Evolutionary conservation across 345 rosid species (phyloP), one percentile per base, ranked within the genome.

Genomic region (Gossypium australe): DNA sequence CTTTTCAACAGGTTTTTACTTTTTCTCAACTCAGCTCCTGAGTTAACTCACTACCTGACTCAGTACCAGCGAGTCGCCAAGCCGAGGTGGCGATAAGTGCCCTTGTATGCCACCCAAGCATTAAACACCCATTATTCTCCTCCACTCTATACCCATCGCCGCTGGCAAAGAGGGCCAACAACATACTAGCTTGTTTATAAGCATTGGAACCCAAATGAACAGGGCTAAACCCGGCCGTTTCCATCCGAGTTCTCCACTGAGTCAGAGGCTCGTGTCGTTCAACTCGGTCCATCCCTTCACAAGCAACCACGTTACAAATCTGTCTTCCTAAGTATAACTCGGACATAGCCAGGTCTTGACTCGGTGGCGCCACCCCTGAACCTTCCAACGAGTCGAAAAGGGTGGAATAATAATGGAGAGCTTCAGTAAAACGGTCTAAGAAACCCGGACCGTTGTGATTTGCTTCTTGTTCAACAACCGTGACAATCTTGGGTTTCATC

Each of bases 51-150:
- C 70, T 43, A 20, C 3, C 22, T 22, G 67, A 74, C 67, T 64
- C 81, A 22, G 70, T 47, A 60, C 66, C 61, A 70, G 80, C 79
- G 47, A 82, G 81, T 60, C 78, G 86, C 99, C 99, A 95, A 0
- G 99, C 98, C 13, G 98, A 93, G 59, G 99, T 88, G 66, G 98
- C 85, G 27, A 95, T 93, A 7, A 95, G 94, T 53, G 97, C 91
- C 78, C 96, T 78, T 0, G 93, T 90, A 72, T 95, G 98, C 99
- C 99, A 95, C 48, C 96, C 99, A 11, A 95, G 94, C 90, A 90
- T 87, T 47, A 95, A 77, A 67, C 96, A 86, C 16, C 99, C 99
- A 9, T 81, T 80, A 62, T 84, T 88, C 75, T 95, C 99, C 74
- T 95, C 99, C 59, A 95, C 99, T 44, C 86, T 81, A 24, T 91